Conservation (phyloP, 1,284 basidiomycete genomes). For the Apiotrichum gracile region DNA sequence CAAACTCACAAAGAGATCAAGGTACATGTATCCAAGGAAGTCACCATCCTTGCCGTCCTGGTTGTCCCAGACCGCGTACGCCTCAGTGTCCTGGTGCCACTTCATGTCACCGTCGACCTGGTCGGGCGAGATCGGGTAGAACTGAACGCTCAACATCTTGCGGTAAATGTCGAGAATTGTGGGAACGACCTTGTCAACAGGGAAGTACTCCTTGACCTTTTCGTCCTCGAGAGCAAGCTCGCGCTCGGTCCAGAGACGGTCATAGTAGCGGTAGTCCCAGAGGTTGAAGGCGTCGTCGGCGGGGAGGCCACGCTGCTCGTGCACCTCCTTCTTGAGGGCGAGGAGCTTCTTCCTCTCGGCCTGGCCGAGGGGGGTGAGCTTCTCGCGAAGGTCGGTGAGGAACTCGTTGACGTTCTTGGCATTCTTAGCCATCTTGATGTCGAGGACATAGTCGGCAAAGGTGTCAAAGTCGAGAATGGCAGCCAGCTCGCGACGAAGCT, state of each 20-base stretch:
- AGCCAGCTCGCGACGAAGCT: constrained; percentile 16
- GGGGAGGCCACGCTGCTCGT: constrained; percentile 9
- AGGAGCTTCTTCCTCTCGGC: constrained; percentile 15
- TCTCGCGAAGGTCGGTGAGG: constrained; percentile 15
- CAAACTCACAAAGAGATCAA: constrained; percentile 61
- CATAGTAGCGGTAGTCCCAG: constrained; percentile 23
- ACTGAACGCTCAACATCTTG: constrained; percentile 16
- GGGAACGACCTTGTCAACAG: constrained; percentile 19
- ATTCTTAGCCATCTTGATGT: constrained; percentile 23
- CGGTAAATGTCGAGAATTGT: constrained; percentile 21
- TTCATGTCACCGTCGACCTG: constrained; percentile 10
- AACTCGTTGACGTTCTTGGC: constrained; percentile 13
- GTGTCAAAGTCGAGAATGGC: constrained; percentile 14
- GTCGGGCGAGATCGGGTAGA: constrained; percentile 14
- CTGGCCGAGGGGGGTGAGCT: constrained; percentile 15
- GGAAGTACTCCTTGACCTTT: constrained; percentile 24
- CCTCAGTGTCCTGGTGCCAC: constrained; percentile 13
- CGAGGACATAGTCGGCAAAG: constrained; percentile 19
- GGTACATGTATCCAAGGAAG: constrained; percentile 66
- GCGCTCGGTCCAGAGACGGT: constrained; percentile 19
- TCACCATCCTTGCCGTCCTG: constrained; percentile 54
- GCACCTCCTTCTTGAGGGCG: constrained; percentile 15
- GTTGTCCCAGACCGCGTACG: constrained; percentile 35
- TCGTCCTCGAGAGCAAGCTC: constrained; percentile 19
- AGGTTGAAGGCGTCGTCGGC: constrained; percentile 15